Conservation (phyloP, 257 asterid species). For the Mitragyna speciosa region DNA sequence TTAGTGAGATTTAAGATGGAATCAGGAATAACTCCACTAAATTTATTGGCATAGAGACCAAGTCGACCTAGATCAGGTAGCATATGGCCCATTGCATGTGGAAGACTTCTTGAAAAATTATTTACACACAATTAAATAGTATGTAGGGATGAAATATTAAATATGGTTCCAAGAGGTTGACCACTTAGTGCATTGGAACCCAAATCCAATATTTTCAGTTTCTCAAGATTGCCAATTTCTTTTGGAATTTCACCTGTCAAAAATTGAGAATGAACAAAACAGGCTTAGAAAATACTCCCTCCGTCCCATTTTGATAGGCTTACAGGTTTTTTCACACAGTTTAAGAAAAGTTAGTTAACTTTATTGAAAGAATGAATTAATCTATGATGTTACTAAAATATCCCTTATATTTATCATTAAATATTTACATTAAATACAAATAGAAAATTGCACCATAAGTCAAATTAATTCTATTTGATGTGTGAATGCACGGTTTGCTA, state of each 20-base stretch:
- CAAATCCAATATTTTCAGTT: fast-evolving
- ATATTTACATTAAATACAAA: no score
- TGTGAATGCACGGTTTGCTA: no score
- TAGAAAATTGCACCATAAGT: no score
- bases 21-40: background rate
- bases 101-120: constrained; percentile 10
- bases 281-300: background rate
- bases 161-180: background rate
- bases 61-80: background rate
- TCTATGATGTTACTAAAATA: no score
- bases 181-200: background rate
- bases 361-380: no score
- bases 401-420: no score
- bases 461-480: no score
- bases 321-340: no score
- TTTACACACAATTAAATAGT: fast-evolving
- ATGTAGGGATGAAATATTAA: background rate
- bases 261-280: background rate
- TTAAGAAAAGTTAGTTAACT: no score
- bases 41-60: background rate
- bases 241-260: background rate
- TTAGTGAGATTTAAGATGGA: constrained; percentile 5
- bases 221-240: constrained; percentile 3
- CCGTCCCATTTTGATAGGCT: no score
- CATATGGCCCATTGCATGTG: background rate